phyloP scores from a whole-genome alignment of 2,329 filamentous ascomycete genomes.

The Epichloe coenophiala region DNA sequence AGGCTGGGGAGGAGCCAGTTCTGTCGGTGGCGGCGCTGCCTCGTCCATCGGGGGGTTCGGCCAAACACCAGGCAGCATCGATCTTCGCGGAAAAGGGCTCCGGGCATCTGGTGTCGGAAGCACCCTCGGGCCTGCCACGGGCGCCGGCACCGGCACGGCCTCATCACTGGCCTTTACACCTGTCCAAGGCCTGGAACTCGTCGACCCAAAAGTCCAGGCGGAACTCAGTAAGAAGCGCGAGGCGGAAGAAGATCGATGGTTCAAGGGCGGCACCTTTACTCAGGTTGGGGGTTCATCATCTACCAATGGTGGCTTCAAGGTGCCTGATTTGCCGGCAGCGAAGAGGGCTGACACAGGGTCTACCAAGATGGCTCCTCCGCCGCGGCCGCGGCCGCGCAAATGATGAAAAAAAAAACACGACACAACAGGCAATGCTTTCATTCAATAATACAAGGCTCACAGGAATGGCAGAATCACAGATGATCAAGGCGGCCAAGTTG shows the following conservation, averaged over 20 bases:
- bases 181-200: constrained; percentile 89
- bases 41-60: constrained; percentile 74
- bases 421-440: background rate
- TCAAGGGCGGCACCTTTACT: constrained; percentile 94
- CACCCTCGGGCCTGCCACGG: constrained; percentile 44
- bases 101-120: constrained; percentile 71
- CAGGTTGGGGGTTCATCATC: constrained; percentile 54
- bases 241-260: constrained; percentile 90
- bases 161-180: constrained; percentile 88
- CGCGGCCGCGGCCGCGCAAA: constrained; percentile 11
- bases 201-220: constrained; percentile 81
- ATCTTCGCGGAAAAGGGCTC: constrained; percentile 64
- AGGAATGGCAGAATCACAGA: background rate
- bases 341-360: constrained; percentile 48
- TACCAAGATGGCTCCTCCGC: constrained; percentile 24
- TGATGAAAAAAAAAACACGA: background rate
- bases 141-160: constrained; percentile 50
- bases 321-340: constrained; percentile 56
- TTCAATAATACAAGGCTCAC: background rate
- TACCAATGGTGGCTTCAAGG: constrained; percentile 56
- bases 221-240: constrained; percentile 84
- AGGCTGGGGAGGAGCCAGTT: constrained; percentile 72
- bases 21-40: constrained; percentile 47
- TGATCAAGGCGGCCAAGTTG: background rate
- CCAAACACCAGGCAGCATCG: constrained; percentile 46